phyloP scores from a whole-genome alignment of 2,329 filamentous ascomycete genomes.

The Zarea fungicola region DNA sequence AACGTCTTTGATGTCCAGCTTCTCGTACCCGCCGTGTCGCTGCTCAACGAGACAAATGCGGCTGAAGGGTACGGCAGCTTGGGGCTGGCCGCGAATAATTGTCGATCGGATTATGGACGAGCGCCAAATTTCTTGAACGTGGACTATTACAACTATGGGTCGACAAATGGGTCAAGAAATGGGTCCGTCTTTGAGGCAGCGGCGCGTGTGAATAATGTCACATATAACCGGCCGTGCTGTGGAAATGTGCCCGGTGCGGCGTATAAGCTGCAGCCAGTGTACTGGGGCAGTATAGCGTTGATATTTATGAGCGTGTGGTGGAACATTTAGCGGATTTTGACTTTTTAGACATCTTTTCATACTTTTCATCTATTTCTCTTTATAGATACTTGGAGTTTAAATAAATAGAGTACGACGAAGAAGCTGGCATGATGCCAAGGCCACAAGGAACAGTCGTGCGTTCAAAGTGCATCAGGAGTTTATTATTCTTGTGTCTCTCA shows the following conservation, averaged over 20 bases:
- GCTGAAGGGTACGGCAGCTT: constrained; percentile 60
- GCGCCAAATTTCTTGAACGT: constrained; percentile 76
- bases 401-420: no score
- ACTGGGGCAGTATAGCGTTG: constrained; percentile 14
- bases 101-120: constrained; percentile 55
- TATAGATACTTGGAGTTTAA: no score
- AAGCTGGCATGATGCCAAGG: not conserved
- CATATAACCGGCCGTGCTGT: constrained; percentile 56
- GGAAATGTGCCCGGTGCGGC: constrained; percentile 35
- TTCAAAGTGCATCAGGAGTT: no score
- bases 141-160: constrained; percentile 75
- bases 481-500: not conserved
- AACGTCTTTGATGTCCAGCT: constrained; percentile 58
- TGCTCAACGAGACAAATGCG: constrained; percentile 68
- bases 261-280: constrained; percentile 13
- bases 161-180: constrained; percentile 36
- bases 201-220: constrained; percentile 65
- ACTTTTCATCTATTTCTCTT: no score
- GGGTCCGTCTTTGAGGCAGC: constrained; percentile 76
- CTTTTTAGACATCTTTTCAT: not conserved
- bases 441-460: no score
- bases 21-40: constrained; percentile 65
- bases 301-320: constrained; percentile 19
- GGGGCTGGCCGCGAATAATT: constrained; percentile 59
- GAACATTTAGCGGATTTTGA: no score